Conservation (phyloP, 768 basidiomycete genomes). For the Coprinopsis cinerea region DNA sequence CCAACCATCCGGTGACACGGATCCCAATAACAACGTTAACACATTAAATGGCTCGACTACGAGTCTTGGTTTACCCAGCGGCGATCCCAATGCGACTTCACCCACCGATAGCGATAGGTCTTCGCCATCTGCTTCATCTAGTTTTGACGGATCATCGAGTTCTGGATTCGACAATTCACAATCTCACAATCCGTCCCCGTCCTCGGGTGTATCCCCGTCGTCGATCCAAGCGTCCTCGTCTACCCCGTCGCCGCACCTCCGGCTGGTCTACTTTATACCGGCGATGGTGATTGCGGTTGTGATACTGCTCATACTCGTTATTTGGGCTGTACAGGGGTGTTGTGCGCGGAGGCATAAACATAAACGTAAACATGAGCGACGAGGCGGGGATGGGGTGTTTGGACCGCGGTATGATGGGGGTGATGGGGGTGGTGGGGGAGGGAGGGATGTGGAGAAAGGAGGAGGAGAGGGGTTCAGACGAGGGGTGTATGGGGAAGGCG, state of each 20-base stretch:
- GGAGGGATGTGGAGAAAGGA: no score
- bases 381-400: background rate
- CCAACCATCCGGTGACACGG: background rate
- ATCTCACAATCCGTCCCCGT: background rate
- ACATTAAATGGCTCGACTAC: no score
- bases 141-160: no score
- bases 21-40: no score
- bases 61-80: no score
- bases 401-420: background rate
- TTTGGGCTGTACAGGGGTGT: constrained; percentile 11
- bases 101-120: no score
- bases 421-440: background rate
- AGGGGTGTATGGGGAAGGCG: no score
- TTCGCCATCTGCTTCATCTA: no score
- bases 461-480: no score
- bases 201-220: background rate
- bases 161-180: constrained; percentile 1
- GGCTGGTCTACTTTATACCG: constrained; percentile 11
- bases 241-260: background rate
- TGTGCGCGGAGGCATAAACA: constrained; percentile 7
- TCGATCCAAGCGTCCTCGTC: background rate
- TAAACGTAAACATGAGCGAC: background rate
- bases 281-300: constrained; percentile 4
- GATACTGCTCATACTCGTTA: background rate
- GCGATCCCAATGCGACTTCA: no score